Conservation (phyloP, 306 rosid genomes). For the Alnus rubra region DNA sequence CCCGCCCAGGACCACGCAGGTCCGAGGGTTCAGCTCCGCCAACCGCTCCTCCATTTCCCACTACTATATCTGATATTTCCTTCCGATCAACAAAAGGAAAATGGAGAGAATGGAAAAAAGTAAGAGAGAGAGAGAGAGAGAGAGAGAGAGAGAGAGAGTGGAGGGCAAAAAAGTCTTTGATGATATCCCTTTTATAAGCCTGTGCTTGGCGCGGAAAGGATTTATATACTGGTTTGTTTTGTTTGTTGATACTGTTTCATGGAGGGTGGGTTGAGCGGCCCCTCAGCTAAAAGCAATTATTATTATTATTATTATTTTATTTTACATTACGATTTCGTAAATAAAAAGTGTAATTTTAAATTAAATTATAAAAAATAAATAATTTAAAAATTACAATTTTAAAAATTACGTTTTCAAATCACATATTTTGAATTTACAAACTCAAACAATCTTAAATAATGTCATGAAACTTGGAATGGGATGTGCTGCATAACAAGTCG, state of each 20-base stretch:
- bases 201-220: neutral
- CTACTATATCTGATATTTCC: neutral
- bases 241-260: neutral
- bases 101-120: neutral
- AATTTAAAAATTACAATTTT: no score
- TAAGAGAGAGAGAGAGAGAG: neutral
- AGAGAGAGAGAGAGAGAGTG: neutral
- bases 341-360: no score
- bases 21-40: constrained; percentile 51
- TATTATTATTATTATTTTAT: no score
- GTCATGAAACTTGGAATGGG: no score
- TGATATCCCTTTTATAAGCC: neutral
- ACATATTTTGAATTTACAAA: no score
- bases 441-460: no score
- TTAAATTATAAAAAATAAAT: no score
- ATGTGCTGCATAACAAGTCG: no score
- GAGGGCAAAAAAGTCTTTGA: neutral
- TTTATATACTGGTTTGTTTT: neutral
- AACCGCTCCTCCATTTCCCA: constrained; percentile 51
- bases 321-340: no score
- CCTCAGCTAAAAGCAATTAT: no score
- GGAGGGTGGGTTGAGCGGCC: no score
- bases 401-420: no score
- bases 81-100: neutral
- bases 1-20: constrained; percentile 84